Conservation (phyloP, 1,139 yeast species). For the Hemisphaericaspora subhashii region DNA sequence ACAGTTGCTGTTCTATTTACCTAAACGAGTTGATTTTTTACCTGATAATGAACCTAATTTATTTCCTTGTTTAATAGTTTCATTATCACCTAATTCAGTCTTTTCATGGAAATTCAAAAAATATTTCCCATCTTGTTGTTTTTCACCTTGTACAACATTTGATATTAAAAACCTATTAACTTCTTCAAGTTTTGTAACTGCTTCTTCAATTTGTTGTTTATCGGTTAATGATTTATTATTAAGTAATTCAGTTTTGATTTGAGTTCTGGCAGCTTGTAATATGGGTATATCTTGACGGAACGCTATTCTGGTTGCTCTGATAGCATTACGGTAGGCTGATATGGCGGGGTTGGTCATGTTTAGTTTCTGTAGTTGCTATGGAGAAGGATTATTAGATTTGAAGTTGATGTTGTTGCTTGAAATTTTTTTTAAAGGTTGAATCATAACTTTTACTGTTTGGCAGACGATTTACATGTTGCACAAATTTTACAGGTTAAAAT, state of each 20-base stretch:
- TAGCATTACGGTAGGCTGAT: constrained; percentile 64
- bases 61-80: constrained; percentile 38
- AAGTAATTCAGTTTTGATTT: constrained; percentile 63
- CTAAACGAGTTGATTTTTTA: constrained; percentile 18
- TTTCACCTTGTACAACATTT: constrained; percentile 83
- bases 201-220: constrained; percentile 44
- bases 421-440: too few species aligned
- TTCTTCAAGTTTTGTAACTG: constrained; percentile 63
- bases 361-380: background rate
- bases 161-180: constrained; percentile 65
- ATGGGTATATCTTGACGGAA: constrained; percentile 58
- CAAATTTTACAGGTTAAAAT: too few species aligned
- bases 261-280: constrained; percentile 59
- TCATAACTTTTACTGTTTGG: too few species aligned
- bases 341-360: constrained; percentile 25
- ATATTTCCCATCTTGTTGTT: constrained; percentile 46
- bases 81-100: constrained; percentile 92
- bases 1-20: background rate
- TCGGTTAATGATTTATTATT: constrained; percentile 30
- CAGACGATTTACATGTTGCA: too few species aligned
- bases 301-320: constrained; percentile 71
- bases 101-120: constrained; percentile 71
- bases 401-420: too few species aligned
- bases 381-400: too few species aligned
- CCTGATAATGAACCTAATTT: constrained; percentile 47